Evolutionary conservation across 1,284 basidiomycete species (phyloP), one percentile per base, ranked within the genome.

Genomic region (Cryptococcus hybrid): DNA sequence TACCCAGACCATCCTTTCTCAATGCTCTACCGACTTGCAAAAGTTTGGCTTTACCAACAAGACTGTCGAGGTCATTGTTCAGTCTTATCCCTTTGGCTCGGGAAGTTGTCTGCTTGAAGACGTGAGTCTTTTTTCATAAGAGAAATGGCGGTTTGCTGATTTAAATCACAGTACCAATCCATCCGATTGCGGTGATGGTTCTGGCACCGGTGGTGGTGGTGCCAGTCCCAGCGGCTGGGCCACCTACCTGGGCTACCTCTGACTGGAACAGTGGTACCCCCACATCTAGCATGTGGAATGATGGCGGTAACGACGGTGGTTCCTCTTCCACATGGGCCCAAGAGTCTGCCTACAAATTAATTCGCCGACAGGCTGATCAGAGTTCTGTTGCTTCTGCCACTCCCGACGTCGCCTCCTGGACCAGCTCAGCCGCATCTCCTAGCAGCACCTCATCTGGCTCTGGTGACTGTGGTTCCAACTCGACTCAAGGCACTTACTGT

Each of bases 41-140:
- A 55, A 58, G 2, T 66, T 57, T 30, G 66, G 67, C 36, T 40
- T 75, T 35, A 57, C 58, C 54, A 64, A 70, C 61, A 24, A 58
- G 45, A 66, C 64, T 15, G 53, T 79, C 40, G 44, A 50, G 12
- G 55, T 50, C n/a, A 59, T 68, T 43, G 52, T 71, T 47, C 51
- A 54, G 52, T 52, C 62, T 11, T 75, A 76, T 60, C n/a, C 74
- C 70, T 3, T 61, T 75, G 24, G 71, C 72, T 11, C 65, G 76
- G 18, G 74, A 78, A 60, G 62, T 75, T 11, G 54, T 63, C 15
- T 79, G 76, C 47, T 62, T 77, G 59, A 71, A 75, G 57, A 75
- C 72, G 63, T 68, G 52, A 59, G 13, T 38, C 51, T 51, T 48
- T 30, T 56, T 34, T 46, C 15, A 50, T 30, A 34, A 42, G 39